These are phyloP conservation scores for Peronospora farinosa DNA, from an alignment of 352 stramenopile genomes.

Conservation along the genomic window DNA sequence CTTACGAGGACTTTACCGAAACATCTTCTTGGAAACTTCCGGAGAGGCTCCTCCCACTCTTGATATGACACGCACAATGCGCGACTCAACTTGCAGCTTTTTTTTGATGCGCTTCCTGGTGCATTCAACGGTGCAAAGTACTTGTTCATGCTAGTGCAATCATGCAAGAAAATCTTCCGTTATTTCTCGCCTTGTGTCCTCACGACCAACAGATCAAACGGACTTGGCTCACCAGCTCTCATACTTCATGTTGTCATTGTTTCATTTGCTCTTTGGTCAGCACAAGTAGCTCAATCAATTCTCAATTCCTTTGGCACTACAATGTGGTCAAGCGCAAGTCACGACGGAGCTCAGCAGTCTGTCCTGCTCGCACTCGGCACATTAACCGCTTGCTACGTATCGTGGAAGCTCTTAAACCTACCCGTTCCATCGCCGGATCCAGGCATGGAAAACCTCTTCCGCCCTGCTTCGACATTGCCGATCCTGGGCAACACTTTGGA, in stretches of 20 bases:
- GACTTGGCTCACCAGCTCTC: not conserved
- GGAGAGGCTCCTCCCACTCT: too few species aligned
- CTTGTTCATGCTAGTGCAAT: constrained; percentile 8
- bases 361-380: constrained; percentile 17
- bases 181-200: not conserved
- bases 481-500: constrained; percentile 34
- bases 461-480: constrained; percentile 28
- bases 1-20: too few species aligned
- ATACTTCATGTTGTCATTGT: constrained; percentile 10
- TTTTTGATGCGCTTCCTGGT: constrained; percentile 12
- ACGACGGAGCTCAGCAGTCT: constrained; percentile 17
- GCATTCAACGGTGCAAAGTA: constrained; percentile 14
- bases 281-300: constrained; percentile 8
- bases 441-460: constrained; percentile 20
- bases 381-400: constrained; percentile 16
- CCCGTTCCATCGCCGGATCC: constrained; percentile 20
- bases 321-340: constrained; percentile 28
- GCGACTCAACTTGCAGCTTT: constrained; percentile 5
- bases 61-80: constrained; percentile 2
- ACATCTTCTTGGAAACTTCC: constrained; percentile 2
- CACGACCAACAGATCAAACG: not conserved
- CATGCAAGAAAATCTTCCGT: not conserved
- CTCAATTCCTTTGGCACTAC: not conserved
- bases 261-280: constrained; percentile 14
- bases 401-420: constrained; percentile 22